These are phyloP conservation scores for Coemansia reversa DNA, from an alignment of 192 early-diverging fungal genomes.

Conservation along the genomic window DNA sequence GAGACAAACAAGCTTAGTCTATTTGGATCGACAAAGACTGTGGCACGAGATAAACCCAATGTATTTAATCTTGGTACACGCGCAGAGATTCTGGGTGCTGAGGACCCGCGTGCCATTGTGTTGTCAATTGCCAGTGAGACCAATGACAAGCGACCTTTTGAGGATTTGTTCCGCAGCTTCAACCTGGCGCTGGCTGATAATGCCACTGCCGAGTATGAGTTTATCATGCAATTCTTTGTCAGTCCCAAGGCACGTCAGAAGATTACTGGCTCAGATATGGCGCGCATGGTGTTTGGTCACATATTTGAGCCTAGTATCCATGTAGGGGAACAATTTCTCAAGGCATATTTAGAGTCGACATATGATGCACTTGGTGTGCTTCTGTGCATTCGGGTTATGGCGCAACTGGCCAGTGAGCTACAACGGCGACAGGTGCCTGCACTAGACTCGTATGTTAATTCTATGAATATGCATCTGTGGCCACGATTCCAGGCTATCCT, in stretches of 20 bases:
- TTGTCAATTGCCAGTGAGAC: slow-evolving; percentile 47
- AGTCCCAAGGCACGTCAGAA: slow-evolving; percentile 62
- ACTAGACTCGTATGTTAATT: slow-evolving; percentile 85
- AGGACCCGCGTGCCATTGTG: slow-evolving; percentile 86
- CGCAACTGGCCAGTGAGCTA: slow-evolving; percentile 75
- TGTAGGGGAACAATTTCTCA: slow-evolving; percentile 58
- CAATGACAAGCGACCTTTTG: slow-evolving; percentile 62
- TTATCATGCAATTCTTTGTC: slow-evolving; percentile 87
- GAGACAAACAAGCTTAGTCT: slow-evolving; percentile 75
- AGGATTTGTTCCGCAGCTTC: slow-evolving; percentile 87
- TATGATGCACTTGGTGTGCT: slow-evolving; percentile 90
- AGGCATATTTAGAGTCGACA: slow-evolving; percentile 70
- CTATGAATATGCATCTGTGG: slow-evolving; percentile 93
- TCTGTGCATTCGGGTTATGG: slow-evolving; percentile 86
- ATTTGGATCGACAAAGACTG: slow-evolving; percentile 66
- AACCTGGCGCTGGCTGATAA: slow-evolving; percentile 92
- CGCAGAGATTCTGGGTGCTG: slow-evolving; percentile 68
- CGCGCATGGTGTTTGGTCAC: slow-evolving; percentile 73
- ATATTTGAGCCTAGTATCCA: slow-evolving; percentile 74
- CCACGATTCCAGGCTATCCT: slow-evolving; percentile 82
- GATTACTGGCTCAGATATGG: slow-evolving; percentile 59
- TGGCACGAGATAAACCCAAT: slow-evolving; percentile 77
- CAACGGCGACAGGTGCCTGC: slow-evolving; percentile 75
- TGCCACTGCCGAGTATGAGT: slow-evolving; percentile 91
- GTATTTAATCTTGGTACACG: slow-evolving; percentile 84